Percentiles rank a stretch among this genome's conserved stretches.
phyloP scores from a whole-genome alignment of 768 basidiomycete species.

The Trametes elegans region DNA sequence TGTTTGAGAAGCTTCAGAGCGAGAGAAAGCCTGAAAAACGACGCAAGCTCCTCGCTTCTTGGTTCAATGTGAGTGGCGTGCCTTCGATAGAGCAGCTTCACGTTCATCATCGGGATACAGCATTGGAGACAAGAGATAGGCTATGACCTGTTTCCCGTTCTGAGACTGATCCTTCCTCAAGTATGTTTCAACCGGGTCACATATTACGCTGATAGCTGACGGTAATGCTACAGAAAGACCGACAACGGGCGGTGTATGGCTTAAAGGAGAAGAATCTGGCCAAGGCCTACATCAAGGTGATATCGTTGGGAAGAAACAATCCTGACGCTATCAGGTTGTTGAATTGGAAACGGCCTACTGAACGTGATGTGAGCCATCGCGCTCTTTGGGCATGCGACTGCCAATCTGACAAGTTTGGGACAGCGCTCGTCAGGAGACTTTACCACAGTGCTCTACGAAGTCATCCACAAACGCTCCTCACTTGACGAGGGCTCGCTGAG shows the following conservation, averaged over 20 bases:
- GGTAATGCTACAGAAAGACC: slow-evolving; percentile 69
- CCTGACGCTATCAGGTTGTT: slow-evolving; percentile 78
- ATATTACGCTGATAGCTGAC: not conserved
- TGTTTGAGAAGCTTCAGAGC: slow-evolving; percentile 73
- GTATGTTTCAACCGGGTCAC: slow-evolving; percentile 24
- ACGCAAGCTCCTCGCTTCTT: slow-evolving; percentile 63
- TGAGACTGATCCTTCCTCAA: slow-evolving; percentile 90
- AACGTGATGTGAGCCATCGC: slow-evolving; percentile 51
- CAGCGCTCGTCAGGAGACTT: slow-evolving; percentile 85
- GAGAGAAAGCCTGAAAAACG: slow-evolving; percentile 76
- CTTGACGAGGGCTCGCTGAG: slow-evolving; percentile 72
- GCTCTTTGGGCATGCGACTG: not conserved
- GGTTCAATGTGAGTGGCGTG: slow-evolving; percentile 69
- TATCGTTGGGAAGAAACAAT: slow-evolving; percentile 78
- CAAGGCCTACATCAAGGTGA: slow-evolving; percentile 87
- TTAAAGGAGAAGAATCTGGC: slow-evolving; percentile 94
- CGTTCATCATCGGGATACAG: slow-evolving; percentile 34
- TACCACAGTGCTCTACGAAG: slow-evolving; percentile 81
- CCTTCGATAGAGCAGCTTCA: not conserved
- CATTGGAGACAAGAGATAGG: slow-evolving; percentile 89
- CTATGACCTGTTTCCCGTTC: slow-evolving; percentile 82
- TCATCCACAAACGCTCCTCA: slow-evolving; percentile 81
- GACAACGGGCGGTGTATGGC: slow-evolving; percentile 89
- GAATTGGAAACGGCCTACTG: slow-evolving; percentile 88
- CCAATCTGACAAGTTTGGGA: not conserved